Base-by-base conservation (phyloP, 2,329 filamentous ascomycete species). In the Ophiostoma australiae region DNA sequence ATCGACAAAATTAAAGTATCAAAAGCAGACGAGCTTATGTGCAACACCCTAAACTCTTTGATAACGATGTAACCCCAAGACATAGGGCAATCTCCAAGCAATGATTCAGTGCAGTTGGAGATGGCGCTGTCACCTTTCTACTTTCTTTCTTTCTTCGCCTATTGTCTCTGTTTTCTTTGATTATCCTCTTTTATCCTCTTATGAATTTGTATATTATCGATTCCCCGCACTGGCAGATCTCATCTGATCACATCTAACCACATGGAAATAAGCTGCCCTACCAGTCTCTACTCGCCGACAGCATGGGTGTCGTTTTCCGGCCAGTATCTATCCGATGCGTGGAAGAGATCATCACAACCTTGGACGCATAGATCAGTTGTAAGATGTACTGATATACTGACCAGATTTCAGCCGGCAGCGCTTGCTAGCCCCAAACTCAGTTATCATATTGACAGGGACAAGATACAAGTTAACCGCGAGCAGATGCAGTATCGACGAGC, bases 271-370 rank as follows among this genome's bases (percentile, higher is more conserved):
- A 48, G 17, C 17, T 7, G 20, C 17, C 17, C 44, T 7, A 48
- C 17, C 17, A 17, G 5, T 20, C 17, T 20, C 44, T n/a, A 48
- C 44, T 48, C 17, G 10, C 20, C 6, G 23, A n/a, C 4, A 31
- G 10, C 52, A n/a, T 58, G 52, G 52, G 17, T 58, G 52, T 58
- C 52, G 52, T 58, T 58, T 58, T 58, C 52, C 52, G 52, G 52
- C 11, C 23, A 8, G 17, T 48, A 4, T 15, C 4, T n/a, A 4
- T 31, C n/a, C 27, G 10, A 13, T 1, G n/a, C 52, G 27, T 48
- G 17, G 44, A 20, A 20, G 44, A 17, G 17, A 8, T 20, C 2
- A 20, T n/a, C 17, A 48, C 39, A 41, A 13, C 39, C 37, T 39
- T 44, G 15, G 4, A 1, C 41, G 17, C 27, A 31, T 44, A 20